These are phyloP conservation scores for Arabidopsis hybrid DNA, from an alignment of 441 rosid species.

Conservation along the genomic window DNA sequence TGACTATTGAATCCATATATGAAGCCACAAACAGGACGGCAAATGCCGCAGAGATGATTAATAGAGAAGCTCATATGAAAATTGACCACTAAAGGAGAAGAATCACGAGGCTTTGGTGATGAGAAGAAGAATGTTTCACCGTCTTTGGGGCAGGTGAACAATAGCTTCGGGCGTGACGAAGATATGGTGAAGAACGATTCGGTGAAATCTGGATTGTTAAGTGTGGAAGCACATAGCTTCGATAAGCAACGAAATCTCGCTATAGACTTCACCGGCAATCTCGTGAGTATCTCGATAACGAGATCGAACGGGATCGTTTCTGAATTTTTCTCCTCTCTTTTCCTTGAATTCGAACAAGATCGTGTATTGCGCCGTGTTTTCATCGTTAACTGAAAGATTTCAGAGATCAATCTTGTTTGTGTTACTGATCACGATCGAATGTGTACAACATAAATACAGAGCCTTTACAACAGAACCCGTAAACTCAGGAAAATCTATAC, in stretches of 20 bases:
- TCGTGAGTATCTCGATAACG: not conserved
- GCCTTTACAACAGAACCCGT: no score
- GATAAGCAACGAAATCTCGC: not conserved
- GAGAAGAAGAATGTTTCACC: not conserved
- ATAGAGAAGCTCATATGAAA: not conserved
- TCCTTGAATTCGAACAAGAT: no score
- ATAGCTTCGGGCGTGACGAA: not conserved
- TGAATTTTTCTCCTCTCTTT: no score
- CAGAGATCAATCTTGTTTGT: no score
- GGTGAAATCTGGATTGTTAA: not conserved
- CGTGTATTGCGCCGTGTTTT: not conserved
- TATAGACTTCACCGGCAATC: not conserved
- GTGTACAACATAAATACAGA: no score
- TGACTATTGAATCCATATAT: not conserved
- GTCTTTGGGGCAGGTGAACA: not conserved
- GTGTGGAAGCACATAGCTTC: not conserved
- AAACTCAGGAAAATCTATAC: no score
- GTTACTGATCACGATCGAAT: no score
- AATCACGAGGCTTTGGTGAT: not conserved
- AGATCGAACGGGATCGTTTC: not conserved
- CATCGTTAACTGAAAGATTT: not conserved
- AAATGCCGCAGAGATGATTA: not conserved
- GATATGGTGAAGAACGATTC: not conserved
- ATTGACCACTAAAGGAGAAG: not conserved
- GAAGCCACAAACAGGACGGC: not conserved